Evolutionary conservation across 768 basidiomycete species (phyloP).

Genomic region (Leucogyrophana mollusca): DNA sequence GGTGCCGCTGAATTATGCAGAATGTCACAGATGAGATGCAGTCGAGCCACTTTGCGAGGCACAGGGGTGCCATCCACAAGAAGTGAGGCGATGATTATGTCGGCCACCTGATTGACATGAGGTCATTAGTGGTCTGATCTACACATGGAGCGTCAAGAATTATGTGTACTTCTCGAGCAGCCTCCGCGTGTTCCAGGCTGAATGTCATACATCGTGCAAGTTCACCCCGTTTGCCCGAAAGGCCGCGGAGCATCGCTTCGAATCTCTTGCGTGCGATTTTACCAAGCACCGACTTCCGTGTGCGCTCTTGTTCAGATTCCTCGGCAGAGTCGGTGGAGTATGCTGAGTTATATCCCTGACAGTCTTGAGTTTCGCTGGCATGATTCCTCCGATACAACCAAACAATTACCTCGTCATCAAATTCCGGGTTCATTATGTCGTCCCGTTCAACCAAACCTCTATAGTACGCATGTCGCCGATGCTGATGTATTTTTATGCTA

Average conservation of each 20-base stretch:
- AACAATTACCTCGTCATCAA: constrained; percentile 70
- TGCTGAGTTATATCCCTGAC: constrained; percentile 80
- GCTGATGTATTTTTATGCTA: constrained; percentile 37
- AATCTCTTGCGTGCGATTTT: constrained; percentile 80
- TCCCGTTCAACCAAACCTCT: constrained; percentile 63
- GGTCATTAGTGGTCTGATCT: too few relatives aligned
- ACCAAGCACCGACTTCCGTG: constrained; percentile 74
- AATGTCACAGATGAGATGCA: constrained; percentile 96
- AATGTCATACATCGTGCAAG: constrained; percentile 97
- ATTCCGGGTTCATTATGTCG: constrained; percentile 58
- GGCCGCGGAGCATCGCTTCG: constrained; percentile 84
- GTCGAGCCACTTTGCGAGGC: constrained; percentile 93
- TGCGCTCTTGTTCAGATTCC: constrained; percentile 86
- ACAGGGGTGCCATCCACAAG: constrained; percentile 91
- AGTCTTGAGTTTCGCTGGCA: constrained; percentile 7
- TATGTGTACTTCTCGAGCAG: constrained; percentile 81
- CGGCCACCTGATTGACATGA: constrained; percentile 86
- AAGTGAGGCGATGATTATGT: constrained; percentile 87
- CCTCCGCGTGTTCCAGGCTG: constrained; percentile 93
- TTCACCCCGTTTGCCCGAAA: constrained; percentile 86
- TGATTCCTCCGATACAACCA: constrained; percentile 1
- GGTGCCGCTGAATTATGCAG: constrained; percentile 95
- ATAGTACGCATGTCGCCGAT: constrained; percentile 71
- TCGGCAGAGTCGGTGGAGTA: constrained; percentile 94
- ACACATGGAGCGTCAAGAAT: too few relatives aligned